phyloP scores from a whole-genome alignment of 1,284 basidiomycete species.

The Xanthoconium separans region DNA sequence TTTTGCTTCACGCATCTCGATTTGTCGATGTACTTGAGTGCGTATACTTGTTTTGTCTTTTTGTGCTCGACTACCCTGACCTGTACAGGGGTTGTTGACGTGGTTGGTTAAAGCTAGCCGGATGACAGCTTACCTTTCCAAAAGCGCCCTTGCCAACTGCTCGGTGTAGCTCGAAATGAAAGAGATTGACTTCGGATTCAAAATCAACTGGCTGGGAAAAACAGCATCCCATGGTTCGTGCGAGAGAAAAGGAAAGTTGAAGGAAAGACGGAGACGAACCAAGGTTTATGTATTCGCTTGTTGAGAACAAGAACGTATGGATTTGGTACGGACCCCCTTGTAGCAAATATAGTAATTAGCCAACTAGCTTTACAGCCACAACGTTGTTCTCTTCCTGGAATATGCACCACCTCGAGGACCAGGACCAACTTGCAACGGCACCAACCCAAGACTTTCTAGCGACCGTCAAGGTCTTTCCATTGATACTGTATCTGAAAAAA shows the following conservation, averaged over 20 bases:
- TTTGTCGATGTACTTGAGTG: constrained; percentile 98
- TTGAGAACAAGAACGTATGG: constrained; percentile 26
- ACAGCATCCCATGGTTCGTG: constrained; percentile 56
- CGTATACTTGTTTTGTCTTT: constrained; percentile 88
- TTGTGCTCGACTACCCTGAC: constrained; percentile 96
- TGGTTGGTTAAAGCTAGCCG: background rate
- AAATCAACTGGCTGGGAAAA: constrained; percentile 86
- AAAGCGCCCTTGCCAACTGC: constrained; percentile 97
- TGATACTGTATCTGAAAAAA: constrained; percentile 67
- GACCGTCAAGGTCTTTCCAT: constrained; percentile 70
- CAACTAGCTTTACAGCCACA: background rate
- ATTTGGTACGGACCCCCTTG: constrained; percentile 29
- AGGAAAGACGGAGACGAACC: constrained; percentile 24
- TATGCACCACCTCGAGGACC: constrained; percentile 46
- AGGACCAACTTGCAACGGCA: constrained; percentile 38
- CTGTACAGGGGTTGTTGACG: constrained; percentile 31
- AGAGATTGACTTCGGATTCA: constrained; percentile 90
- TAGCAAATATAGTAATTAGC: constrained; percentile 15
- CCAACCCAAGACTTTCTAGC: constrained; percentile 56
- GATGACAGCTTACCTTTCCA: constrained; percentile 74
- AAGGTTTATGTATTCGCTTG: constrained; percentile 26
- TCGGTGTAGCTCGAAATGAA: constrained; percentile 92
- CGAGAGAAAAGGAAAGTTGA: constrained; percentile 34
- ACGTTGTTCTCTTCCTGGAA: constrained; percentile 10
- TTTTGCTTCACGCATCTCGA: constrained; percentile 88